Conservation (phyloP, 148 eudicot genomes). For the Linanthus parryae region DNA sequence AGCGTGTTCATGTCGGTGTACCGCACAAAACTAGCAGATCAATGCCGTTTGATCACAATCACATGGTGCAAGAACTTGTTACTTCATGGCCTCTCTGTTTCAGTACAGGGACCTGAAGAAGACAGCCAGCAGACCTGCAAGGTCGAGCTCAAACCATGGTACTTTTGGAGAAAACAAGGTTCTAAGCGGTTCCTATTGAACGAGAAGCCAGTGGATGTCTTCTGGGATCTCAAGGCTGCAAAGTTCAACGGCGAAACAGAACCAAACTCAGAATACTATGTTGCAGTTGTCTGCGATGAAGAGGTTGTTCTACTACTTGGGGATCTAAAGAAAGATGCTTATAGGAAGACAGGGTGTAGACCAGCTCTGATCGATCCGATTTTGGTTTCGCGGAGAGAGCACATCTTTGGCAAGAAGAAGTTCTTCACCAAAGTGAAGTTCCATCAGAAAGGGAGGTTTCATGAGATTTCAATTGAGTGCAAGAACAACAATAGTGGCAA, state of each 20-base stretch:
- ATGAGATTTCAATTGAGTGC: conserved; percentile 77
- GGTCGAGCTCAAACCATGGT: conserved; percentile 92
- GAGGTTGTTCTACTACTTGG: conserved; percentile 77
- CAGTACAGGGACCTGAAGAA: conserved; percentile 48
- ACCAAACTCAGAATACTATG: conserved; percentile 74
- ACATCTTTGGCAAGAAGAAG: conserved; percentile 73
- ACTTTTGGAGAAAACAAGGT: conserved; percentile 86
- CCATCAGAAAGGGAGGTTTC: conserved; percentile 64
- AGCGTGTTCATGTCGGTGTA: conserved; percentile 70
- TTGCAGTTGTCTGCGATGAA: conserved; percentile 64
- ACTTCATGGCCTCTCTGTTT: conserved; percentile 69
- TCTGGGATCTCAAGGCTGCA: conserved; percentile 76
- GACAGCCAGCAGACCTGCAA: conserved; percentile 55
- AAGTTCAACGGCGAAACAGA: conserved; percentile 82
- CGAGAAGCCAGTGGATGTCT: conserved; percentile 44
- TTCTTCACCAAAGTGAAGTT: conserved; percentile 61
- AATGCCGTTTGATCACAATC: conserved; percentile 53
- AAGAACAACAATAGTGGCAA: conserved; percentile 19
- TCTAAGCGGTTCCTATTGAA: conserved; percentile 53
- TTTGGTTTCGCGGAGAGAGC: conserved; percentile 69
- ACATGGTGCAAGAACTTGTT: conserved; percentile 85
- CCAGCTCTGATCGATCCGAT: conserved; percentile 72
- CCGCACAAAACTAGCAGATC: conserved; percentile 50
- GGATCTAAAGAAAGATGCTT: conserved; percentile 77
- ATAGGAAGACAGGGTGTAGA: conserved; percentile 66